Base-by-base conservation (phyloP, 1,284 basidiomycete genomes). In the Retiboletus fuscus region DNA sequence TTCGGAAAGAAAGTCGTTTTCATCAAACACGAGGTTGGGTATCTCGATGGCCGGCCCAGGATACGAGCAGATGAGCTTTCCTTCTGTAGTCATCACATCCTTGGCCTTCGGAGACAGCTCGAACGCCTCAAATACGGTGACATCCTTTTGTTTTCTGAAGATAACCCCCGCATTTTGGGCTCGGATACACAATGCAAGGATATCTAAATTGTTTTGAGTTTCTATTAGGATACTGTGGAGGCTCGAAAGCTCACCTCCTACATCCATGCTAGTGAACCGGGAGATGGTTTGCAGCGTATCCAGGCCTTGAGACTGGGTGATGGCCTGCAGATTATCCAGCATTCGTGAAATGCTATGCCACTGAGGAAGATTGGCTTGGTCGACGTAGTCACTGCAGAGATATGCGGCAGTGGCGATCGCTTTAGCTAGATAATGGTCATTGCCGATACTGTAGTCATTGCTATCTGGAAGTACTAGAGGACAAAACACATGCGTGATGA, bases 91-190 rank as follows among this genome's bases (percentile, higher is more conserved):
- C 76, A 81, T 81, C n/a, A 85, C 67, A n/a, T 69, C 26, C 51
- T 73, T 46, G 2, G 72, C 46, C 49, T 61, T 67, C 6, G 74
- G 72, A 5, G 81, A 80, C 8, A 79, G 70, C 70, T 86, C 82
- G 55, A 86, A 85, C 5, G 77, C 73, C 73, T 85, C 84, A 53
- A 84, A 83, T 5, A 76, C 70, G 13, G 79, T 77, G 12, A 62
- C 28, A 8, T 73, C 61, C 8, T 20, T 15, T 12, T 61, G 62
- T 62, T 76, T 82, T 18, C 83, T 78, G 47, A 85, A 64, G 20
- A 85, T 69, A 8, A 86, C 69, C 0, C 72, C 84, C 0, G 76
- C 84, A 66, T 86, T 86, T 55, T 85, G 85, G 1, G 80, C 80
- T 5, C 75, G 78, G 18, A 86, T 78, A 28, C 76, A 70, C 44